Percentiles rank a stretch among this genome's conserved stretches.
Conservation (phyloP, 2,329 filamentous ascomycete genomes). For the Rachicladosporium sp. region DNA sequence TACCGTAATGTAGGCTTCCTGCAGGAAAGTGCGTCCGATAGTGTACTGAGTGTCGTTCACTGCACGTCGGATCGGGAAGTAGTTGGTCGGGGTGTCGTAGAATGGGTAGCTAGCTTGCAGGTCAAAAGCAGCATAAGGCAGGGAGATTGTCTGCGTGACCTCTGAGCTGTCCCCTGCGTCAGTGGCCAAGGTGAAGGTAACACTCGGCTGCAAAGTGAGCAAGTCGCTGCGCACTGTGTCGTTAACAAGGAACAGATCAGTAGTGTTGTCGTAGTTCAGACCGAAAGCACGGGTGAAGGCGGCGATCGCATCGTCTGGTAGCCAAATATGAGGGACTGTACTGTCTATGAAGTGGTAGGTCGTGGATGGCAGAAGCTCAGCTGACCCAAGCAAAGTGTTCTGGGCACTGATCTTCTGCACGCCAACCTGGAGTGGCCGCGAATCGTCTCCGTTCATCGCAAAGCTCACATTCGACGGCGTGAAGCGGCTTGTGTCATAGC, state of each 20-base stretch:
- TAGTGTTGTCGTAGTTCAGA: conserved; percentile 24
- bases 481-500: conserved; percentile 26
- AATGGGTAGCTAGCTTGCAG: conserved; percentile 14
- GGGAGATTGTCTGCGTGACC: conserved; percentile 23
- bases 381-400: conserved; percentile 11
- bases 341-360: conserved; percentile 21
- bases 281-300: conserved; percentile 26
- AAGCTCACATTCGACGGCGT: conserved; percentile 17
- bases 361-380: conserved; percentile 18
- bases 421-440: conserved; percentile 12
- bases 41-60: conserved; percentile 24
- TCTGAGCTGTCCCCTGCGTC: conserved; percentile 20
- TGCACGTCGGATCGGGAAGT: conserved; percentile 26
- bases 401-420: conserved; percentile 14
- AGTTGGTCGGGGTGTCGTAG: conserved; percentile 41
- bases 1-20: conserved; percentile 26
- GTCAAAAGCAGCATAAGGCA: conserved; percentile 30
- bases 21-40: conserved; percentile 26
- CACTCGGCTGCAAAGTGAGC: conserved; percentile 20
- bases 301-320: conserved; percentile 23
- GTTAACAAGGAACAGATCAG: conserved; percentile 27
- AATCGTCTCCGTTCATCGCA: conserved; percentile 13
- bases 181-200: conserved; percentile 27
- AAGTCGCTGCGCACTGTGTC: conserved; percentile 22
- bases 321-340: conserved; percentile 28